Percentiles rank a stretch among this genome's conserved stretches.
These are phyloP conservation scores for Somion occarium DNA, from an alignment of 1,284 basidiomycete species.

Conservation along the genomic window DNA sequence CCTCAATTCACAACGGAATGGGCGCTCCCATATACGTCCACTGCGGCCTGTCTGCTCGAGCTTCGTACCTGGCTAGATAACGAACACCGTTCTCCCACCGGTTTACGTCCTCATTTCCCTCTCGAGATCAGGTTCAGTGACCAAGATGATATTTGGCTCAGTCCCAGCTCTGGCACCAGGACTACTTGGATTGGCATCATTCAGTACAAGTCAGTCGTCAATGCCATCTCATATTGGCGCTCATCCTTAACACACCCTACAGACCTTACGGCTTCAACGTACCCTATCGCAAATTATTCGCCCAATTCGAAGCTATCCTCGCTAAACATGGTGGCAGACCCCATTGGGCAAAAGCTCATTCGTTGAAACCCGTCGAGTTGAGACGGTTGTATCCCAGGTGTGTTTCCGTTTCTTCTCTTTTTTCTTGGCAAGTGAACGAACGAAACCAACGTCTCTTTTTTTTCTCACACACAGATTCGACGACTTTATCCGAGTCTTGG, in stretches of 20 bases:
- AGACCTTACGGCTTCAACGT: conserved; percentile 90
- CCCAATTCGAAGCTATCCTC: conserved; percentile 76
- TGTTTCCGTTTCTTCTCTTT: no score
- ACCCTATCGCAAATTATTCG: conserved; percentile 83
- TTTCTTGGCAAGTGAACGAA: no score
- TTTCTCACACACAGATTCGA: no score
- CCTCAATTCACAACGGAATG: conserved; percentile 91
- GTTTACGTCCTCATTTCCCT: conserved; percentile 87
- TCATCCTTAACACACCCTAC: conserved; percentile 8
- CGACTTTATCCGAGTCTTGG: conserved; percentile 71
- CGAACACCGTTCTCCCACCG: conserved; percentile 64
- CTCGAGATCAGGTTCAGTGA: conserved; percentile 91
- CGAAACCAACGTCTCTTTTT: no score
- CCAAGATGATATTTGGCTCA: conserved; percentile 91
- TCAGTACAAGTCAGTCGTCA: conserved; percentile 77
- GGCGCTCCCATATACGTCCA: conserved; percentile 75
- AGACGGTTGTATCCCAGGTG: conserved; percentile 75
- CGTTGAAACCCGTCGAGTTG: conserved; percentile 64
- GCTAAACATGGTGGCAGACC: conserved; percentile 76
- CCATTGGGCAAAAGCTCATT: conserved; percentile 97
- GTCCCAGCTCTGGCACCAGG: conserved; percentile 75
- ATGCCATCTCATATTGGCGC: conserved; percentile 2
- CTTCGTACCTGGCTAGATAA: conserved; percentile 72
- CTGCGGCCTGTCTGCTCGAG: conserved; percentile 67
- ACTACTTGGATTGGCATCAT: conserved; percentile 97